These are phyloP conservation scores for Breynia disticha DNA, from an alignment of 441 rosid species.

Conservation along the genomic window DNA sequence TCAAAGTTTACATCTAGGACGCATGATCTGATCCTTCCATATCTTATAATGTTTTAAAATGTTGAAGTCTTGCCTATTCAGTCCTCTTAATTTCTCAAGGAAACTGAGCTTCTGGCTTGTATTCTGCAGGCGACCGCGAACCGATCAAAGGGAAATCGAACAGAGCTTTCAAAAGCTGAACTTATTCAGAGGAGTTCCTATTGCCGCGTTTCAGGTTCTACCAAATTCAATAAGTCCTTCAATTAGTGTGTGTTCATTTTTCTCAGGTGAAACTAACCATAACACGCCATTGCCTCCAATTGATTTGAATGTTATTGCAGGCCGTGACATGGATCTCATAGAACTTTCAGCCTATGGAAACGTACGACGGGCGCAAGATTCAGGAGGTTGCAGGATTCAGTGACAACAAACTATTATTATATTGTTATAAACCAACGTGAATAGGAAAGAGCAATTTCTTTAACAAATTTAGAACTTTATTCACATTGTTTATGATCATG, in stretches of 20 bases:
- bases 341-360: constrained; percentile 84
- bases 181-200: constrained; percentile 78
- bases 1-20: background rate
- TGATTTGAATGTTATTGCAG: constrained; percentile 29
- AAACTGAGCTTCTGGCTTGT: constrained; percentile 3
- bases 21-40: background rate
- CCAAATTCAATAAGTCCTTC: background rate
- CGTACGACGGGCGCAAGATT: constrained; percentile 43
- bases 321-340: constrained; percentile 81
- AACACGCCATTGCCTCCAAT: no score
- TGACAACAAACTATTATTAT: constrained; percentile 17
- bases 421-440: no score
- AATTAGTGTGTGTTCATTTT: no score
- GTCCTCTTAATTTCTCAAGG: background rate
- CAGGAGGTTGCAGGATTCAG: constrained; percentile 81
- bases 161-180: constrained; percentile 67
- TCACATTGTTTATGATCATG: no score
- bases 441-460: no score
- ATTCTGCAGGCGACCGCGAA: constrained; percentile 64
- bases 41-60: background rate
- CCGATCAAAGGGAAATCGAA: constrained; percentile 79
- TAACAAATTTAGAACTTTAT: no score
- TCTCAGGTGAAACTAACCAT: no score
- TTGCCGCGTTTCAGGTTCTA: constrained; percentile 75
- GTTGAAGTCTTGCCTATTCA: background rate